Conservation (phyloP, 805 yeast genomes). For the Ogataea pignaliae region DNA sequence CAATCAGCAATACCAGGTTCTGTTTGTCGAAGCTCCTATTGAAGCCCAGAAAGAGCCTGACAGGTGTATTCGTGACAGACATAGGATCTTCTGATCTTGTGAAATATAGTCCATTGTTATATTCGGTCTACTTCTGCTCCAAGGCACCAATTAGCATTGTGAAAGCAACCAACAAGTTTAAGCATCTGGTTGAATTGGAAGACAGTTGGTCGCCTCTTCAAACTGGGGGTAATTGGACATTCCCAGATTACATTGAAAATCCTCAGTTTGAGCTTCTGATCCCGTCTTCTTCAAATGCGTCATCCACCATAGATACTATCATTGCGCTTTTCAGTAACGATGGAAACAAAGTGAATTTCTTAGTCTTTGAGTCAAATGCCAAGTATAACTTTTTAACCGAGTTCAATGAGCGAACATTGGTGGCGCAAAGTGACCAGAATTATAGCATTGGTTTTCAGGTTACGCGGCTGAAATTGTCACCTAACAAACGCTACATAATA, state of each 20-base stretch:
- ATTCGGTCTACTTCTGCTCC: conserved; percentile 10
- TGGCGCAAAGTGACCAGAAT: conserved; percentile 25
- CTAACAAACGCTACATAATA: conserved; percentile 39
- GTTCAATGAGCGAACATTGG: conserved; percentile 30
- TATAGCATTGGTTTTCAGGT: conserved; percentile 28
- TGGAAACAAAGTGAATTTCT: conserved; percentile 34
- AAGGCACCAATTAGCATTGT: conserved; percentile 2
- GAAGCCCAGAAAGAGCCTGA: conserved; percentile 12
- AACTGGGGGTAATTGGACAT: conserved; percentile 54
- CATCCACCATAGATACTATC: conserved; percentile 15
- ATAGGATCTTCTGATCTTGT: background rate
- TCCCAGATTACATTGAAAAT: conserved; percentile 42
- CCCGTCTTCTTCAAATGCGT: conserved; percentile 10
- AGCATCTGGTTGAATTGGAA: conserved; percentile 18
- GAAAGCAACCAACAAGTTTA: conserved; percentile 8
- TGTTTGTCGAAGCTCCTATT: conserved; percentile 19
- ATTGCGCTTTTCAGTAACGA: conserved; percentile 23
- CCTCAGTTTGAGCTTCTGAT: conserved; percentile 47
- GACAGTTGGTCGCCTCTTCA: conserved; percentile 43
- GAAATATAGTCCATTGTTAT: conserved; percentile 1
- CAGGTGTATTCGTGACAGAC: conserved; percentile 17
- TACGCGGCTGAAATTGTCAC: conserved; percentile 20
- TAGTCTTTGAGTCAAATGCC: conserved; percentile 36
- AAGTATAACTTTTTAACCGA: conserved; percentile 22
- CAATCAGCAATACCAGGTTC: conserved; percentile 30